Percentiles rank a stretch among this genome's conserved stretches.
Conservation (phyloP, 2,329 filamentous ascomycete species). For the Sordariomycetes sp. region DNA sequence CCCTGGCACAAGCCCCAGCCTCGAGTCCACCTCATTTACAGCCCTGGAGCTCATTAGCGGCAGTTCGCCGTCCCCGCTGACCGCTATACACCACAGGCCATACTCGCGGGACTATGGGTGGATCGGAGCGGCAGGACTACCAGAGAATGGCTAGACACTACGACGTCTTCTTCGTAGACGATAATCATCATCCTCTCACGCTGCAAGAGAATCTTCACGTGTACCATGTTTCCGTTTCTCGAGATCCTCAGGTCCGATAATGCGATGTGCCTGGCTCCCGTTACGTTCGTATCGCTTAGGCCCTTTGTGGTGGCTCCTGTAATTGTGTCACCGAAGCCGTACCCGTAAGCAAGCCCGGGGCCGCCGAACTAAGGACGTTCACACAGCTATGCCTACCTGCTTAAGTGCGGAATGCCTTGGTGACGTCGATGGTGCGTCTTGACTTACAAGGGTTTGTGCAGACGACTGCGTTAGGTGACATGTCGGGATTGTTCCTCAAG, state of each 20-base stretch:
- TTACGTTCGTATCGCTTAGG: conserved; percentile 59
- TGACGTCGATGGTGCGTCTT: no score
- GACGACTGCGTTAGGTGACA: no score
- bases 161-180: conserved; percentile 60
- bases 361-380: conserved; percentile 66
- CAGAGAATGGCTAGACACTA: conserved; percentile 65
- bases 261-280: conserved; percentile 72
- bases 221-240: conserved; percentile 78
- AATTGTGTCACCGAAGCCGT: conserved; percentile 82
- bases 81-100: conserved; percentile 61
- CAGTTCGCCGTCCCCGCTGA: conserved; percentile 49
- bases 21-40: conserved; percentile 46
- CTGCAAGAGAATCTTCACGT: conserved; percentile 66
- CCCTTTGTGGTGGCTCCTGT: conserved; percentile 66
- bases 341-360: conserved; percentile 49
- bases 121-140: conserved; percentile 66
- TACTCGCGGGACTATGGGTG: conserved; percentile 65
- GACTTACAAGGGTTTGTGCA: no score
- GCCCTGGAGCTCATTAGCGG: conserved; percentile 38
- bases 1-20: conserved; percentile 44
- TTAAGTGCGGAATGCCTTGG: no score
- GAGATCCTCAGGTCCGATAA: no score
- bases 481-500: no score
- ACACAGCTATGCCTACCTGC: no score
- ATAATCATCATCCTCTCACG: conserved; percentile 34